phyloP scores from a whole-genome alignment of 164 flowering plant species.

The Stephania yunnanensis region DNA sequence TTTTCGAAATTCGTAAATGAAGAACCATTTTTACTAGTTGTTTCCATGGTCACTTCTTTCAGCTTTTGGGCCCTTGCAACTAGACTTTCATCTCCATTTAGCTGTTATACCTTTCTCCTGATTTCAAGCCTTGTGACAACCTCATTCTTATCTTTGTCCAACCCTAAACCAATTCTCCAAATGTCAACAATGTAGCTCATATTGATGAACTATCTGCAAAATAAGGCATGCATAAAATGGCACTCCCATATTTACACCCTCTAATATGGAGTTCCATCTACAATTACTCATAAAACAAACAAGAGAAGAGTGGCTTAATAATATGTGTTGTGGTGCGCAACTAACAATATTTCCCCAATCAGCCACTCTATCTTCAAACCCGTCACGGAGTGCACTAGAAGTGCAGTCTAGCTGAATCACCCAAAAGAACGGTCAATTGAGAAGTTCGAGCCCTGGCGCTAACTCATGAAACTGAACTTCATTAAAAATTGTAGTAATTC shows the following conservation, averaged over 20 bases:
- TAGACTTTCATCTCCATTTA: conserved; percentile 11
- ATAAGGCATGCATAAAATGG: conserved; percentile 22
- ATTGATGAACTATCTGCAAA: conserved; percentile 17
- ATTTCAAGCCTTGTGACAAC: conserved; percentile 16
- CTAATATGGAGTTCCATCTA: conserved; percentile 20
- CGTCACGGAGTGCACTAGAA: conserved; percentile 7
- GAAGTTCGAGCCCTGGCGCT: conserved; percentile 26
- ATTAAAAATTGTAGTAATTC: conserved; percentile 15
- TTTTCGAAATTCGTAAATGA: conserved; percentile 5
- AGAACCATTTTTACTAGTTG: conserved; percentile 27
- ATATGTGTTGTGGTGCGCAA: conserved; percentile 22
- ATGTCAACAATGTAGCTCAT: conserved; percentile 9
- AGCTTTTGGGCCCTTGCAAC: conserved; percentile 18
- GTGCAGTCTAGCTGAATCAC: conserved; percentile 17
- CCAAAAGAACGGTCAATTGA: conserved; percentile 23
- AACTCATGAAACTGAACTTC: conserved; percentile 23
- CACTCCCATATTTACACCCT: conserved; percentile 8
- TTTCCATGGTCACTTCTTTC: conserved; percentile 9
- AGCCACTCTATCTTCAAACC: conserved; percentile 14
- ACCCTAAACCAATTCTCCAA: conserved; percentile 17
- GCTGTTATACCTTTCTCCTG: conserved; percentile 6
- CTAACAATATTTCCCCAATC: conserved; percentile 7
- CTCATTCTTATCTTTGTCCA: conserved; percentile 11
- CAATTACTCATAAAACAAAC: conserved; percentile 16
- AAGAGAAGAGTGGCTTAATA: conserved; percentile 18